Percentiles rank a stretch among this genome's conserved stretches.
Evolutionary conservation across 129 eudicot genomes (phyloP).

Genomic region (Escallonia rubra): DNA sequence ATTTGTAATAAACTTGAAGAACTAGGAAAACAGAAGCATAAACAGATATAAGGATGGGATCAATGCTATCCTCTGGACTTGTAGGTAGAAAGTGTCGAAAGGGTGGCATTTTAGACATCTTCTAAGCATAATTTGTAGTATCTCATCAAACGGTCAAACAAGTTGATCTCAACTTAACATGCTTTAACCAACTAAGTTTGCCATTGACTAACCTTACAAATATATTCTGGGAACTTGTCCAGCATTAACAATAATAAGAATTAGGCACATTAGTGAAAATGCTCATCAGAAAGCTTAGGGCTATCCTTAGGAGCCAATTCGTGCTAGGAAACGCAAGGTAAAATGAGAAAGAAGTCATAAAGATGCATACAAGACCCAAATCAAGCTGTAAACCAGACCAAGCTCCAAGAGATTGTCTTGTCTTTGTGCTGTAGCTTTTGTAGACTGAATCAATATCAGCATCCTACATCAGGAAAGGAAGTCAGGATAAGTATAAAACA

Average conservation of each 20-base stretch:
- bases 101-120: no score
- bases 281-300: background rate
- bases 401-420: slow-evolving; percentile 89
- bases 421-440: slow-evolving; percentile 67
- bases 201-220: background rate
- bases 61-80: no score
- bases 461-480: slow-evolving; percentile 41
- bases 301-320: no score
- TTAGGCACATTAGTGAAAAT: background rate
- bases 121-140: no score
- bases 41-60: no score
- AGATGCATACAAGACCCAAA: slow-evolving; percentile 73
- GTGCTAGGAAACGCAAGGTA: no score
- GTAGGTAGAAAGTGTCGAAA: no score
- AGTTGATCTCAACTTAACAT: background rate
- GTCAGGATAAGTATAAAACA: background rate
- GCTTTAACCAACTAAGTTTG: background rate
- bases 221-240: background rate
- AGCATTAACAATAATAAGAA: background rate
- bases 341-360: no score
- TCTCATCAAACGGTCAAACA: no score
- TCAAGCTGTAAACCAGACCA: slow-evolving; percentile 86
- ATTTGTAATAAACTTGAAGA: no score
- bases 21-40: no score
- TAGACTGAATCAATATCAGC: slow-evolving; percentile 60